These are phyloP conservation scores for Rhodotorula kratochvilovae DNA, from an alignment of 768 basidiomycete genomes.

Conservation along the genomic window DNA sequence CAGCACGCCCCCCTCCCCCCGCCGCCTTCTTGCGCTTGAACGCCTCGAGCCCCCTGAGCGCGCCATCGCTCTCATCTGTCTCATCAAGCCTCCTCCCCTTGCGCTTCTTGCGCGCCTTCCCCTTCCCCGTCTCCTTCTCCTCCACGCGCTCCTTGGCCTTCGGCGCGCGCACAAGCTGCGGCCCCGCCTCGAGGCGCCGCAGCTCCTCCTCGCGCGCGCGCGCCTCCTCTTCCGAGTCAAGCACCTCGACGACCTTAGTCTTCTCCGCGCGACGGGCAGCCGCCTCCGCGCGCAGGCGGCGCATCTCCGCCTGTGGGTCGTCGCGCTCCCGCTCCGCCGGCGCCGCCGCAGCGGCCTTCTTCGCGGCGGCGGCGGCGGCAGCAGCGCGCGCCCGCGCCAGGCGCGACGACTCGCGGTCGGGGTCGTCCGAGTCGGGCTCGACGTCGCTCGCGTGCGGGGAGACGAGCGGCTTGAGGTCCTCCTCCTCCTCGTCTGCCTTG, in stretches of 20 bases:
- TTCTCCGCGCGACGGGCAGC: not conserved
- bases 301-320: not conserved
- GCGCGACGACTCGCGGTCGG: conserved; percentile 5
- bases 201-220: not conserved
- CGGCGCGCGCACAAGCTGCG: too few relatives aligned
- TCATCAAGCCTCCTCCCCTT: not conserved
- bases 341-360: not conserved
- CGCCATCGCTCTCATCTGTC: not conserved
- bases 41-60: not conserved
- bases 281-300: conserved; percentile 9
- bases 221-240: not conserved
- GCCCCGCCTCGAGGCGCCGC: not conserved
- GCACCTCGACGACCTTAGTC: not conserved
- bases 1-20: too few relatives aligned
- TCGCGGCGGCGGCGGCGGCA: not conserved
- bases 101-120: not conserved
- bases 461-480: not conserved
- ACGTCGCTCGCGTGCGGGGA: conserved; percentile 7
- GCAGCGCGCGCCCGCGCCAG: not conserved
- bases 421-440: conserved; percentile 26
- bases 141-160: not conserved
- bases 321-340: not conserved
- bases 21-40: too few relatives aligned
- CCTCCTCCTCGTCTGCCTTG: not conserved
- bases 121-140: not conserved